Evolutionary conservation across 352 stramenopile species (phyloP).

Genomic region (Phytophthora tentaculata): DNA sequence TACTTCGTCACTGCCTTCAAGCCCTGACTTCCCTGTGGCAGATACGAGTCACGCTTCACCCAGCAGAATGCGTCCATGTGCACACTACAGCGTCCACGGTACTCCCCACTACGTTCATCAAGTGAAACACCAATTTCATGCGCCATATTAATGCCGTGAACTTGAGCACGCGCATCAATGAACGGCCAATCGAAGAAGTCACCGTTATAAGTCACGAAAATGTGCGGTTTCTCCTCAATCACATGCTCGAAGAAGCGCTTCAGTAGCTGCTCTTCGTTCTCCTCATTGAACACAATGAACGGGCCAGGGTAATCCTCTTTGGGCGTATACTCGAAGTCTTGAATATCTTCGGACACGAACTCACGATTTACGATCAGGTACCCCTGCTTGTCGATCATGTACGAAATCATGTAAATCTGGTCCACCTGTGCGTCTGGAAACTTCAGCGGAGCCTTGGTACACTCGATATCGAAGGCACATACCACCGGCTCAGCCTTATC

Average conservation of each 20-base stretch:
- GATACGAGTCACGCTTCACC: slow-evolving; percentile 99
- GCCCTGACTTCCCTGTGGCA: slow-evolving; percentile 97
- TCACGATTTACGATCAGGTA: slow-evolving; percentile 98
- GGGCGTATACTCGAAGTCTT: slow-evolving; percentile 99
- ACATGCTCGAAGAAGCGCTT: slow-evolving; percentile 92
- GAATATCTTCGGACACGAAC: slow-evolving; percentile 97
- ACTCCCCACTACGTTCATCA: slow-evolving; percentile 87
- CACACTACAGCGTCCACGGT: slow-evolving; percentile 91
- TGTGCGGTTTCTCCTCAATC: slow-evolving; percentile 93
- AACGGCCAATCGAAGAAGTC: slow-evolving; percentile 99
- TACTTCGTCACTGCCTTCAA: slow-evolving; percentile 99
- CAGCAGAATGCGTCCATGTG: slow-evolving; percentile 99
- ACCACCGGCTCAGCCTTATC: slow-evolving; percentile 94
- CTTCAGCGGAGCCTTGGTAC: slow-evolving; percentile 98
- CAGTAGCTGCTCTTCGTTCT: slow-evolving; percentile 83
- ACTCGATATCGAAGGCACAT: slow-evolving; percentile 99
- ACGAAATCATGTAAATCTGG: slow-evolving; percentile 98
- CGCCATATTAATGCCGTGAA: slow-evolving; percentile 93
- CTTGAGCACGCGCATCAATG: slow-evolving; percentile 91
- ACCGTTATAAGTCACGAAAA: slow-evolving; percentile 99
- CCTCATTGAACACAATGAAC: slow-evolving; percentile 98
- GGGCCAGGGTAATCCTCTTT: slow-evolving; percentile 91
- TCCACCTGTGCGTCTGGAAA: slow-evolving; percentile 98
- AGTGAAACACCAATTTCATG: slow-evolving; percentile 87
- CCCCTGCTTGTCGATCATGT: slow-evolving; percentile 97